A percentile compares a stretch with the other conserved stretches of the same genome.
Conservation (phyloP, 345 rosid species). For the Viola odorata region DNA sequence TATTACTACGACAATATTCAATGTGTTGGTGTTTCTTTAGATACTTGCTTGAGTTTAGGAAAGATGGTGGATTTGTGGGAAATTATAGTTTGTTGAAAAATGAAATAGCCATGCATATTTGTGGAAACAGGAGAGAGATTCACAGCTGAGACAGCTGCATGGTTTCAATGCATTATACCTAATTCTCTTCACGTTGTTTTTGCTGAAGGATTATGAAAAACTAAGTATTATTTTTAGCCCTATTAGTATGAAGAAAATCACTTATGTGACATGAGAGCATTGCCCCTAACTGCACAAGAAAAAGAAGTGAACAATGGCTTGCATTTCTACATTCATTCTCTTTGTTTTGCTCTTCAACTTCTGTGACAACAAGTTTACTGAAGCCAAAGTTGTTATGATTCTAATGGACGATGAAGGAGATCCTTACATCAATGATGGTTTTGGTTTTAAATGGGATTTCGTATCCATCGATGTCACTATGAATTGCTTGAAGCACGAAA, state of each 20-base stretch:
- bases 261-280: neutral
- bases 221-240: neutral
- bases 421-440: conserved; percentile 10
- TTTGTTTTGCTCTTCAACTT: conserved; percentile 5
- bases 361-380: conserved; percentile 2
- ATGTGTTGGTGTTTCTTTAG: too few relatives aligned
- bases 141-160: conserved; percentile 10
- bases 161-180: neutral
- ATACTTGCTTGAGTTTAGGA: too few relatives aligned
- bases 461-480: neutral
- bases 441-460: conserved; percentile 2
- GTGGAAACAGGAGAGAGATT: conserved; percentile 7
- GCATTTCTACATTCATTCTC: conserved; percentile 3
- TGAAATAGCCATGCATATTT: conserved; percentile 20
- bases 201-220: neutral
- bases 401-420: conserved; percentile 30
- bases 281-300: neutral
- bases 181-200: neutral
- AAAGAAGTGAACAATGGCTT: conserved; percentile 14
- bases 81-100: conserved; percentile 21
- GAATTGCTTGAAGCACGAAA: neutral
- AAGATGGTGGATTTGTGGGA: too few relatives aligned
- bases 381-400: conserved; percentile 34
- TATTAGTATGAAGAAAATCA: neutral
- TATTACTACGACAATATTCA: too few relatives aligned